Percentiles rank a stretch among this genome's conserved stretches.
Evolutionary conservation across 768 basidiomycete species (phyloP).

Genomic region (Boletus sp.): DNA sequence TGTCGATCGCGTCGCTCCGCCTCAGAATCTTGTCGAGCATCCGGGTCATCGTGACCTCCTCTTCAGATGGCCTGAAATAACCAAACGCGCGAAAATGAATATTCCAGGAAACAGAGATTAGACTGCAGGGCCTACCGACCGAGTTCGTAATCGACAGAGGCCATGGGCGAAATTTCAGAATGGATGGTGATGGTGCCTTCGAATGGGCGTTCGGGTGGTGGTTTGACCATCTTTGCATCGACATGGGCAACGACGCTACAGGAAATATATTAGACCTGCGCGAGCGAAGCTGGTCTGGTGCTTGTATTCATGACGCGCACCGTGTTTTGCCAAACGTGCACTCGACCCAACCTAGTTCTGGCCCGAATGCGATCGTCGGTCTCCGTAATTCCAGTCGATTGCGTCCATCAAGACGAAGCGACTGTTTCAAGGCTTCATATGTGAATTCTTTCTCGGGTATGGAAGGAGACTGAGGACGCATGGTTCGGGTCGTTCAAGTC

Average conservation of each 20-base stretch:
- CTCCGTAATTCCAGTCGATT: constrained; percentile 61
- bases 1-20: constrained; percentile 89
- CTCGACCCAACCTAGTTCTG: constrained; percentile 23
- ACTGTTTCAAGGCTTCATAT: constrained; percentile 72
- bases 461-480: constrained; percentile 83
- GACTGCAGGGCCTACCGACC: constrained; percentile 67
- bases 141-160: constrained; percentile 84
- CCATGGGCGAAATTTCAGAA: constrained; percentile 98
- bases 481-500: neutral
- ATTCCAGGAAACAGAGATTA: constrained; percentile 5
- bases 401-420: constrained; percentile 79
- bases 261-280: neutral
- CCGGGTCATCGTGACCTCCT: constrained; percentile 84
- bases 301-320: neutral
- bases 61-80: constrained; percentile 70
- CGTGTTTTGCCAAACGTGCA: constrained; percentile 19
- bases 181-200: constrained; percentile 88
- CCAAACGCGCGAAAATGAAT: neutral
- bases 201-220: constrained; percentile 82
- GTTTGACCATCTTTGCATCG: constrained; percentile 88
- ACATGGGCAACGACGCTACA: constrained; percentile 81
- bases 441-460: constrained; percentile 87
- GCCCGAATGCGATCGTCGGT: constrained; percentile 2
- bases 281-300: no score
- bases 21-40: constrained; percentile 92